Evolutionary conservation across 1,139 yeast species (phyloP).

Genomic region (Nakaseomyces uthaithaninus): DNA sequence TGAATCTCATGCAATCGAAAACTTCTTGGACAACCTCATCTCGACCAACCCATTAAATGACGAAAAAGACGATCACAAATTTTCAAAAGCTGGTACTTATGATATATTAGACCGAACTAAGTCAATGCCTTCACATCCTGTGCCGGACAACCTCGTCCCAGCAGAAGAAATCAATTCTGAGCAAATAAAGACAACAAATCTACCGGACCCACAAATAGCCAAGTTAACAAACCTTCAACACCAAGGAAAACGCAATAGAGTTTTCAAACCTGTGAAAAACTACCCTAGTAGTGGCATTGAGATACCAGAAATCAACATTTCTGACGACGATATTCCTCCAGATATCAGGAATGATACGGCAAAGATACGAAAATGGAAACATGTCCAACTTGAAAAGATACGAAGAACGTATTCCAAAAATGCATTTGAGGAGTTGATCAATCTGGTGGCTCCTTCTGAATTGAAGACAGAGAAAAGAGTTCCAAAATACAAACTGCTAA

Average conservation of each 20-base stretch:
- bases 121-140: background rate
- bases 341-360: conserved; percentile 17
- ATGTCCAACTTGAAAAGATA: conserved; percentile 29
- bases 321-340: conserved; percentile 21
- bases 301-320: conserved; percentile 25
- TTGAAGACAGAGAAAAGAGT: conserved; percentile 23
- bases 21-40: conserved; percentile 27
- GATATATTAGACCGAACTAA: background rate
- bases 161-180: background rate
- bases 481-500: conserved; percentile 27
- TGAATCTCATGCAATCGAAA: conserved; percentile 31
- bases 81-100: background rate
- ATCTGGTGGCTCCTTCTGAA: conserved; percentile 19
- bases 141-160: background rate
- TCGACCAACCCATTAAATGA: conserved; percentile 5
- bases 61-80: conserved; percentile 8
- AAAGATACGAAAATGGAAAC: conserved; percentile 29
- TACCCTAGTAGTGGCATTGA: conserved; percentile 7
- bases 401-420: conserved; percentile 29
- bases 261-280: conserved; percentile 8
- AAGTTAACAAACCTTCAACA: background rate
- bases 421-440: conserved; percentile 25
- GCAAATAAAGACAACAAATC: conserved; percentile 3
- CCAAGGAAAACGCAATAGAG: conserved; percentile 2
- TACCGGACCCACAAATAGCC: background rate